A percentile compares a stretch with the other conserved stretches of the same genome.
phyloP scores from a whole-genome alignment of 345 rosid species.

The Physaria fendleri region DNA sequence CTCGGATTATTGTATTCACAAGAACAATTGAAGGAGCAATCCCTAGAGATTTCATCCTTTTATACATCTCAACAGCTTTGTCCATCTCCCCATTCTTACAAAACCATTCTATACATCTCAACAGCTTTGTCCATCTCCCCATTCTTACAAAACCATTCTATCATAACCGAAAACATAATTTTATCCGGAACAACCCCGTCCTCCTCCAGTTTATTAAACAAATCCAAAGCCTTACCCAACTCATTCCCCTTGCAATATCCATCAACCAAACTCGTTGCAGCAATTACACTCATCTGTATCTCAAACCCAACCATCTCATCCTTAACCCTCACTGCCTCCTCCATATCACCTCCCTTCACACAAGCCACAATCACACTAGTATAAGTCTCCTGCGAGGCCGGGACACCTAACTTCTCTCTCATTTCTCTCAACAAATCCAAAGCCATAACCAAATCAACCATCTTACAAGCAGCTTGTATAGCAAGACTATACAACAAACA shows the following conservation, averaged over 20 bases:
- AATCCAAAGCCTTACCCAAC: conserved; percentile 44
- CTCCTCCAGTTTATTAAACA: conserved; percentile 45
- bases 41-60: conserved; percentile 43
- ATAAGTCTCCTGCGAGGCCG: conserved; percentile 36
- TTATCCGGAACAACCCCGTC: conserved; percentile 49
- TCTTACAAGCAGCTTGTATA: conserved; percentile 44
- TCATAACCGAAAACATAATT: conserved; percentile 57
- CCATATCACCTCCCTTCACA: conserved; percentile 49
- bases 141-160: conserved; percentile 54
- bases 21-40: conserved; percentile 40
- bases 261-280: conserved; percentile 55
- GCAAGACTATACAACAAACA: conserved; percentile 32
- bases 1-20: conserved; percentile 47
- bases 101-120: conserved; percentile 64
- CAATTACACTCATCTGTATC: conserved; percentile 44
- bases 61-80: conserved; percentile 47
- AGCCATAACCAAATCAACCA: conserved; percentile 36
- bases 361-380: conserved; percentile 47
- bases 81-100: conserved; percentile 41
- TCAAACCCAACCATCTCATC: conserved; percentile 71
- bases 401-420: conserved; percentile 43
- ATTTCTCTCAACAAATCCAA: conserved; percentile 49
- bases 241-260: conserved; percentile 50
- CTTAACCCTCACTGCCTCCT: conserved; percentile 50
- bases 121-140: conserved; percentile 44